Percentiles rank a stretch among this genome's conserved stretches.
Conservation (phyloP, 2,329 filamentous ascomycete species). For the Metarhizium guizhouense region DNA sequence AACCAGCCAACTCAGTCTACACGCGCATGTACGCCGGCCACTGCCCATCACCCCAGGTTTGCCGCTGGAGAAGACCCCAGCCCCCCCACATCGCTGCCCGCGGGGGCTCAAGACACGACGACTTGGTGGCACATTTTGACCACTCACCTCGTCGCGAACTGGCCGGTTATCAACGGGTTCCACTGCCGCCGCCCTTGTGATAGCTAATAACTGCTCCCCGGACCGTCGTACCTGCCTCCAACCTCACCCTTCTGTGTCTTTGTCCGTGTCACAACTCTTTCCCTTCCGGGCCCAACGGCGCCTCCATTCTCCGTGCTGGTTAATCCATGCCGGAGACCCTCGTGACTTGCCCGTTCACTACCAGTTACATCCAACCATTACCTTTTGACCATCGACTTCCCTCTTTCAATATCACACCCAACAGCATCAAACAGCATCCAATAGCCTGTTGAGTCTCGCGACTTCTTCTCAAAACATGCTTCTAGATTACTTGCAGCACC, state of each 20-base stretch:
- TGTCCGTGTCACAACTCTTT: neutral
- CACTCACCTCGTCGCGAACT: neutral
- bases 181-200: neutral
- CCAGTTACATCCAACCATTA: neutral
- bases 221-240: neutral
- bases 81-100: neutral
- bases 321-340: conserved; percentile 1
- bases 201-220: neutral
- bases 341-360: conserved; percentile 8
- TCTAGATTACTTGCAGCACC: conserved; percentile 58
- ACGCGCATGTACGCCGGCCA: too few species aligned
- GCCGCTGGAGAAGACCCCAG: too few species aligned
- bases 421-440: neutral
- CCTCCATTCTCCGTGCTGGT: neutral
- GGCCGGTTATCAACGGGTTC: conserved; percentile 7
- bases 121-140: neutral
- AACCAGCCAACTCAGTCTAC: too few species aligned
- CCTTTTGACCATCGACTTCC: neutral
- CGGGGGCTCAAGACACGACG: neutral
- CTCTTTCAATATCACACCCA: neutral
- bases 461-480: conserved; percentile 23
- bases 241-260: neutral
- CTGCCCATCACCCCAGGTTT: neutral
- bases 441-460: neutral
- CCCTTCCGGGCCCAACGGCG: neutral